Conservation (phyloP, 2,329 filamentous ascomycete genomes). For the Ilyonectria sp. region DNA sequence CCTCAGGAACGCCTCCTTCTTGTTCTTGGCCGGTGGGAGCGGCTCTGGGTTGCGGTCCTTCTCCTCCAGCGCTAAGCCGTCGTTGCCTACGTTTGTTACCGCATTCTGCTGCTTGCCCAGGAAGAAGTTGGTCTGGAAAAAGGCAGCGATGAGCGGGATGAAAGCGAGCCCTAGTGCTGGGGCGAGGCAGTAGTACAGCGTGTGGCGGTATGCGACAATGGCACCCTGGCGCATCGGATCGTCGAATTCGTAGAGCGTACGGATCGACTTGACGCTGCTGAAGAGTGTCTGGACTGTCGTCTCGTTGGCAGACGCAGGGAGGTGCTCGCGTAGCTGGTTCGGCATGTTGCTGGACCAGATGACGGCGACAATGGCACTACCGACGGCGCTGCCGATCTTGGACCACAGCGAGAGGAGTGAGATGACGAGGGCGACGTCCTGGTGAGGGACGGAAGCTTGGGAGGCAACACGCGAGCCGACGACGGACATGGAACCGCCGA, state of each 20-base stretch:
- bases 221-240: constrained; percentile 53
- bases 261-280: constrained; percentile 52
- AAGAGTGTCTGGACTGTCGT: constrained; percentile 48
- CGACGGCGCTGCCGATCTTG: constrained; percentile 54
- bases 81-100: constrained; percentile 48
- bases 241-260: constrained; percentile 49
- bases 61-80: constrained; percentile 43
- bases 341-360: constrained; percentile 55
- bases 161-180: constrained; percentile 51
- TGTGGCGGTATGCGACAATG: constrained; percentile 51
- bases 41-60: constrained; percentile 38
- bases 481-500: constrained; percentile 53
- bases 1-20: constrained; percentile 47
- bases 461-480: constrained; percentile 55
- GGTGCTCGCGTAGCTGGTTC: constrained; percentile 41
- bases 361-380: constrained; percentile 53
- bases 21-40: constrained; percentile 36
- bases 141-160: constrained; percentile 53
- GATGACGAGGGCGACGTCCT: constrained; percentile 55
- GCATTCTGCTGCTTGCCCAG: constrained; percentile 51
- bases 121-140: constrained; percentile 57
- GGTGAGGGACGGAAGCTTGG: constrained; percentile 58
- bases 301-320: constrained; percentile 42
- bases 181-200: constrained; percentile 54
- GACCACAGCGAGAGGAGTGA: constrained; percentile 55